Evolutionary conservation across 164 flowering plant species (phyloP).

Genomic region (Magnolia sinica): DNA sequence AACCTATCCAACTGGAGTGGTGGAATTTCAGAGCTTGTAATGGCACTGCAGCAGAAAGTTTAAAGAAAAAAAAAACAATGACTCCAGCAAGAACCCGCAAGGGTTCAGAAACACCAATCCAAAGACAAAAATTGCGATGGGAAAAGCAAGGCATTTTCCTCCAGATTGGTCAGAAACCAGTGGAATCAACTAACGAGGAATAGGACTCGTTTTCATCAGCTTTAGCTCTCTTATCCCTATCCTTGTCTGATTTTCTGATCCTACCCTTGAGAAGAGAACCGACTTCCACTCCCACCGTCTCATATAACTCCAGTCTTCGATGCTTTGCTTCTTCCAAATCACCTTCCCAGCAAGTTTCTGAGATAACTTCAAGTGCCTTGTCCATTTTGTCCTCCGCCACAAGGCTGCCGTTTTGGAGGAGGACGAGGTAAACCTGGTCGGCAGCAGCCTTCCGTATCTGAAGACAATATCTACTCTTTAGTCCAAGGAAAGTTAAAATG

Average conservation of each 20-base stretch:
- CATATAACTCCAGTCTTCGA: constrained; percentile 42
- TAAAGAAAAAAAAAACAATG: no score
- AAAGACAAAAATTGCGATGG: no score
- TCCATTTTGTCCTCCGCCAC: constrained; percentile 57
- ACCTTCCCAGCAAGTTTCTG: constrained; percentile 93
- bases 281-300: constrained; percentile 50
- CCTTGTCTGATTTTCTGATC: constrained; percentile 13
- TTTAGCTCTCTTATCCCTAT: constrained; percentile 14
- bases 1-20: no score
- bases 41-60: no score
- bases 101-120: no score
- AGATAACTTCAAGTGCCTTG: constrained; percentile 65
- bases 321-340: constrained; percentile 62
- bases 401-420: constrained; percentile 64
- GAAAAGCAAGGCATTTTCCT: neutral
- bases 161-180: constrained; percentile 53
- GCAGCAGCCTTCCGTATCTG: constrained; percentile 90
- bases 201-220: constrained; percentile 82
- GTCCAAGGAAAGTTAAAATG: neutral
- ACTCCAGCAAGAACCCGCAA: no score
- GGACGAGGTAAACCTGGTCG: constrained; percentile 88
- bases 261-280: constrained; percentile 15
- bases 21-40: no score
- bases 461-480: neutral
- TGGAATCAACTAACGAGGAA: constrained; percentile 75